Base-by-base conservation (phyloP, 2,329 filamentous ascomycete species). In the Penicillium sp. region DNA sequence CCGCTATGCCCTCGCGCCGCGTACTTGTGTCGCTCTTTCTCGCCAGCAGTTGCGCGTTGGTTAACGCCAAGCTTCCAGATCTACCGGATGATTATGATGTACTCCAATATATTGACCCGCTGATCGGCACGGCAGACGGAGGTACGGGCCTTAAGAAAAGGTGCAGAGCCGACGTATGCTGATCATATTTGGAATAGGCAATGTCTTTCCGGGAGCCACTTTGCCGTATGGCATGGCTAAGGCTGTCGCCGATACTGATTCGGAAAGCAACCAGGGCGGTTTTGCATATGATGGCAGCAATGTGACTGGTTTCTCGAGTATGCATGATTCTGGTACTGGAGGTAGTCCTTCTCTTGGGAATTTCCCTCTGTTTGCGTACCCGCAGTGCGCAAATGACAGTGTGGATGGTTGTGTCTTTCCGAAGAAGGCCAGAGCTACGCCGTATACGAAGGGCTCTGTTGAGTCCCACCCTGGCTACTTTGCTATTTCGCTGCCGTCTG, bases 361-460 rank as follows among this genome's bases (percentile, higher is more conserved):
- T 67, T 91, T 91, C 54, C 85, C 89, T 1, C 75, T 91, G 1
- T 91, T 91, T 63, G 82, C 88, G 0, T 87, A 89, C 64, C 74
- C 81, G 10, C 78, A 79, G 35, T 91, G 89, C 63, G 76, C 78
- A 0, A 79, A 76, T 37, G 84, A 88, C 58, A 80, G 85, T 27
- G 74, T 90, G 56, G 78, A 90, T 69, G 78, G 78, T 14, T 90
- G 88, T 69, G 75, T 74, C 3, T 90, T 84, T 60, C 82, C 83
- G 6, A 86, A 86, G 66, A 77, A 72, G 49, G 73, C 78, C 33
- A 79, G 85, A 70, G 60, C 79, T 70, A 66, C 76, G 47, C 54
- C 65, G 3, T 86, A 86, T 54, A 68, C 77, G 43, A 74, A 81
- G 33, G 75, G 74, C 3, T 83, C 77, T 16, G 83, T 88, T 5